Base-by-base conservation (phyloP, 2,329 filamentous ascomycete species). In the Thielaviopsis euricoi region DNA sequence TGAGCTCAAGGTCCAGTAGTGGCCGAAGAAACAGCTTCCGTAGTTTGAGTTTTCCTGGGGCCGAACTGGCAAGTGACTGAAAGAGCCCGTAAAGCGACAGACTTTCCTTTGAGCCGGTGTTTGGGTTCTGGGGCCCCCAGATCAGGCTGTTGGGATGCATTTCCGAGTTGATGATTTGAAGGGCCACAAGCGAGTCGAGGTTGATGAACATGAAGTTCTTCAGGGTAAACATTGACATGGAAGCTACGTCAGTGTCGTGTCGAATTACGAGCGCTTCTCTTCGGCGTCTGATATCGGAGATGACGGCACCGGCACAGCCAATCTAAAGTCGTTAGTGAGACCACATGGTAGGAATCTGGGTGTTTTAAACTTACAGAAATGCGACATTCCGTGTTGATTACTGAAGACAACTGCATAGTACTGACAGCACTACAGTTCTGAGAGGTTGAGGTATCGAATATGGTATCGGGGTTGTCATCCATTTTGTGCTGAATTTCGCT, bases 1-100 rank as follows among this genome's bases (percentile, higher is more conserved):
- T 93, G 5, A 83, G 65, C 0, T 74, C 68, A 0, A 87, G 66
- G 60, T 93, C 78, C 25, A 83, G 73, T 29, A 82, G 87, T 22
- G 93, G 93, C 0, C 86, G 82, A 7, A 96, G 72, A 63, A 98
- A 93, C 55, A 86, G 78, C 64, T 87, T 84, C n/a, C 87, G 83
- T 5, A 98, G 75, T 50, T 79, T 76, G 25, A 73, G 66, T 63
- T 82, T 88, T 0, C 93, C 93, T 67, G 96, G 89, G 0, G 86
- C 78, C 3, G 89, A 96, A 58, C 78, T 78, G 25, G 86, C 82
- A 29, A 93, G 73, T 58, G 81, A 76, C 59, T 85, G 81, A 61
- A 96, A 94, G 0, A 97, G 72, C 0, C 87, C 90, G 67, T 86
- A 95, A 0, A 95, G 72, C 0, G 88, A 97, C 1, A 93, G 75